phyloP scores from a whole-genome alignment of 768 basidiomycete genomes.

The Russula compacta region DNA sequence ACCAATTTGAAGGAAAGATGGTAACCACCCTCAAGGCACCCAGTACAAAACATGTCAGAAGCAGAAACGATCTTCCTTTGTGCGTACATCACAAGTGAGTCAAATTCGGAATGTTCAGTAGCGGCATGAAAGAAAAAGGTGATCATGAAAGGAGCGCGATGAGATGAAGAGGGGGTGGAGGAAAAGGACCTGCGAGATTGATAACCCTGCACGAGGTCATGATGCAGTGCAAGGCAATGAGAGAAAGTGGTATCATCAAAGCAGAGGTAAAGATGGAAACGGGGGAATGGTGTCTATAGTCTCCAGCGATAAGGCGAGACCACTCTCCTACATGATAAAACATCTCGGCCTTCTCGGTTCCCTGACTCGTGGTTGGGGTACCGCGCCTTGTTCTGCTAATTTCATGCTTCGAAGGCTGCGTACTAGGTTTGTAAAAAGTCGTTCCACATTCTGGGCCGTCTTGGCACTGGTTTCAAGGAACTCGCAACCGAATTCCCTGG shows the following conservation, averaged over 20 bases:
- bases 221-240: conserved; percentile 30
- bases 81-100: conserved; percentile 22
- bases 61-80: conserved; percentile 20
- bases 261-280: conserved; percentile 52
- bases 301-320: conserved; percentile 37
- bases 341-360: conserved; percentile 47
- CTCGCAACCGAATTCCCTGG: conserved; percentile 79
- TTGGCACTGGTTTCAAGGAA: conserved; percentile 98
- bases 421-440: conserved; percentile 81
- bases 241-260: conserved; percentile 64
- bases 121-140: conserved; percentile 18
- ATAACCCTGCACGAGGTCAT: conserved; percentile 9
- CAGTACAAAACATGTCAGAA: conserved; percentile 17
- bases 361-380: conserved; percentile 24
- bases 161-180: conserved; percentile 14
- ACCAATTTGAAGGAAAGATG: conserved; percentile 4
- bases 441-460: conserved; percentile 86
- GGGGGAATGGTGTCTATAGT: conserved; percentile 53
- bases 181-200: conserved; percentile 3
- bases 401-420: conserved; percentile 69
- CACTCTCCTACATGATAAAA: conserved; percentile 63
- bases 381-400: conserved; percentile 37
- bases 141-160: conserved; percentile 19
- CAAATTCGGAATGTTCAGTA: conserved; percentile 22
- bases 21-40: conserved; percentile 8